phyloP scores from a whole-genome alignment of 78 protist species.

The Monosiga brevicollis region DNA sequence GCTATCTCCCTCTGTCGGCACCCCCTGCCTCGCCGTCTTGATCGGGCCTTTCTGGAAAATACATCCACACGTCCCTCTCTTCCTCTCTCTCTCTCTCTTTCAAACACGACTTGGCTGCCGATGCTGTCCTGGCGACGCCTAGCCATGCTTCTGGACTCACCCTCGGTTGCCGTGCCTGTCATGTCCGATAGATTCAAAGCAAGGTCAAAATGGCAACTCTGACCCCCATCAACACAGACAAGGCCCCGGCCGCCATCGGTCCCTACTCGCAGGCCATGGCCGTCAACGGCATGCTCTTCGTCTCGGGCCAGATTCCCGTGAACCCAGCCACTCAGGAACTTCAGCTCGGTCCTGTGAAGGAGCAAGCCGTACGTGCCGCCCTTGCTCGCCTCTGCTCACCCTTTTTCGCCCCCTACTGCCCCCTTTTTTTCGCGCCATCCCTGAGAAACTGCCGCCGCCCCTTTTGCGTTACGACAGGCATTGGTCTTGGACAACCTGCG shows the following conservation, averaged over 20 bases:
- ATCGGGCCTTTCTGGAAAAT: too few relatives aligned
- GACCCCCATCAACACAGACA: background rate
- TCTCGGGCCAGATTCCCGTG: background rate
- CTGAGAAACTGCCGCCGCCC: background rate
- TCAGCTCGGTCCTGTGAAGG: background rate
- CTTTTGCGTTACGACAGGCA: background rate
- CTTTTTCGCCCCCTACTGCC: too few relatives aligned
- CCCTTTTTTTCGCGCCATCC: background rate
- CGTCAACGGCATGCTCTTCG: background rate
- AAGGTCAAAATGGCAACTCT: background rate
- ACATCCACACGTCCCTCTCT: too few relatives aligned
- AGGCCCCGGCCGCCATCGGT: conserved; percentile 12
- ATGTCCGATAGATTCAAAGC: too few relatives aligned
- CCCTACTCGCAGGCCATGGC: conserved; percentile 1
- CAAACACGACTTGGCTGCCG: too few relatives aligned
- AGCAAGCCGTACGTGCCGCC: background rate
- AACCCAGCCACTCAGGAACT: background rate
- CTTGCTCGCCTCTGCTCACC: too few relatives aligned
- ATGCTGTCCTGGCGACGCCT: too few relatives aligned
- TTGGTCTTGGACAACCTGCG: conserved; percentile 26
- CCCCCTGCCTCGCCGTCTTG: too few relatives aligned
- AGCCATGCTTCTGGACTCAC: background rate
- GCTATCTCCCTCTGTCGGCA: too few relatives aligned
- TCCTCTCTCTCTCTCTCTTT: too few relatives aligned
- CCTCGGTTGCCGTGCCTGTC: background rate